Evolutionary conservation across 1,284 basidiomycete genomes (phyloP).

Genomic region (Puccinia sorghi): DNA sequence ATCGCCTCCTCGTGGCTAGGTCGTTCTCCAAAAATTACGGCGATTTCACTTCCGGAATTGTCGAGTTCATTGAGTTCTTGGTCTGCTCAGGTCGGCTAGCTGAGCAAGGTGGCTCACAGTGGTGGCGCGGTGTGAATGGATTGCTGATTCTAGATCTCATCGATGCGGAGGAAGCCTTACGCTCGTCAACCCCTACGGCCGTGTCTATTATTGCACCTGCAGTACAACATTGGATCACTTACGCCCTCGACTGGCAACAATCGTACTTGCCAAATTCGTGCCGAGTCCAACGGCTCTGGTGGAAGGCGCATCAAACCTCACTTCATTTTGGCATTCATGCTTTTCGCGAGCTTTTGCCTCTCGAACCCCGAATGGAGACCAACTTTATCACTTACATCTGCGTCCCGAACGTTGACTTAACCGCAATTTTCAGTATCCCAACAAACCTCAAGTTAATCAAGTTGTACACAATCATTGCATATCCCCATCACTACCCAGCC

Average conservation of each 20-base stretch:
- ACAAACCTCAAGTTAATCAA: constrained; percentile 36
- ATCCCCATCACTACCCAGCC: constrained; percentile 23
- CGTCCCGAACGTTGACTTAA: constrained; percentile 25
- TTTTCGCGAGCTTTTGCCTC: constrained; percentile 14
- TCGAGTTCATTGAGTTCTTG: constrained; percentile 30
- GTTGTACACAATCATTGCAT: constrained; percentile 14
- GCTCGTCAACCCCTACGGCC: not conserved
- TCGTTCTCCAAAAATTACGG: constrained; percentile 10
- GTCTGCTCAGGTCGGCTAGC: constrained; percentile 21
- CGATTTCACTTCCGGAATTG: constrained; percentile 12
- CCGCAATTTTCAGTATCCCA: constrained; percentile 10
- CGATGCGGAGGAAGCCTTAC: constrained; percentile 17
- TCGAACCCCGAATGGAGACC: constrained; percentile 22
- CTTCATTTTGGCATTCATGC: constrained; percentile 18
- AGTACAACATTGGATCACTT: constrained; percentile 27
- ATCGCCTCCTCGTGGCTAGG: not conserved
- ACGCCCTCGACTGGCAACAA: not conserved
- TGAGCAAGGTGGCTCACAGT: constrained; percentile 12
- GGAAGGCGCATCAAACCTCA: constrained; percentile 34
- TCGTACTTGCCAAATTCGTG: not conserved
- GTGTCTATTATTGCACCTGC: not conserved
- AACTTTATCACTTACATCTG: constrained; percentile 20
- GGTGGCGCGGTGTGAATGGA: constrained; percentile 35
- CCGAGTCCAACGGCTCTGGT: constrained; percentile 16
- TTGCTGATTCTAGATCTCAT: constrained; percentile 32